Conservation (phyloP, 108 stramenopile genomes). For the Thalassiosira profunda region DNA sequence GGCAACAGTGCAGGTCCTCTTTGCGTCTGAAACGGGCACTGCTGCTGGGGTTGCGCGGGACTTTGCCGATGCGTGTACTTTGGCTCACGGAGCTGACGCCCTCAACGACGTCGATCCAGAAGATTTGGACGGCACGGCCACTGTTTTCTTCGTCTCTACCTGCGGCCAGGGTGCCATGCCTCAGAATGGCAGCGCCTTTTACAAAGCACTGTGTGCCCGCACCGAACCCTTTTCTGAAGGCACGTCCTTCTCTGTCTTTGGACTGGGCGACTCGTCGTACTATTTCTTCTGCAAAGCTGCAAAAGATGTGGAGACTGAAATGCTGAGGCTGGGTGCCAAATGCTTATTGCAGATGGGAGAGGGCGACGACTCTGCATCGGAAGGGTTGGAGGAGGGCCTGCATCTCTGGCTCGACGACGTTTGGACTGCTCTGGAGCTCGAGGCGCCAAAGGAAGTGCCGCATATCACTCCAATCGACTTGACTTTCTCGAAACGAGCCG, state of each 20-base stretch:
- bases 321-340: conserved; percentile 60
- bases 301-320: conserved; percentile 43
- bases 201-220: conserved; percentile 45
- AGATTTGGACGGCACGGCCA: conserved; percentile 58
- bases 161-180: conserved; percentile 71
- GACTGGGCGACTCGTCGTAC: conserved; percentile 62
- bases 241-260: conserved; percentile 60
- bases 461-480: conserved; percentile 59
- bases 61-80: conserved; percentile 64
- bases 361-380: conserved; percentile 66
- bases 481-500: conserved; percentile 50
- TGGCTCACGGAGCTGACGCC: conserved; percentile 56
- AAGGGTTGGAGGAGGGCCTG: conserved; percentile 59
- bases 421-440: conserved; percentile 57
- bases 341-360: conserved; percentile 41
- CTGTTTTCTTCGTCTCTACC: conserved; percentile 63
- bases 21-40: conserved; percentile 65
- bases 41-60: conserved; percentile 59
- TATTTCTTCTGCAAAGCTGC: conserved; percentile 73
- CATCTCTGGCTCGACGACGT: conserved; percentile 57
- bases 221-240: conserved; percentile 55
- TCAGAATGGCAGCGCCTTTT: conserved; percentile 59
- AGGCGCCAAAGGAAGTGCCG: conserved; percentile 60
- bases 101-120: conserved; percentile 63
- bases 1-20: conserved; percentile 59